phyloP scores from a whole-genome alignment of 2,329 filamentous ascomycete genomes.

The Ophiocordyceps australis region DNA sequence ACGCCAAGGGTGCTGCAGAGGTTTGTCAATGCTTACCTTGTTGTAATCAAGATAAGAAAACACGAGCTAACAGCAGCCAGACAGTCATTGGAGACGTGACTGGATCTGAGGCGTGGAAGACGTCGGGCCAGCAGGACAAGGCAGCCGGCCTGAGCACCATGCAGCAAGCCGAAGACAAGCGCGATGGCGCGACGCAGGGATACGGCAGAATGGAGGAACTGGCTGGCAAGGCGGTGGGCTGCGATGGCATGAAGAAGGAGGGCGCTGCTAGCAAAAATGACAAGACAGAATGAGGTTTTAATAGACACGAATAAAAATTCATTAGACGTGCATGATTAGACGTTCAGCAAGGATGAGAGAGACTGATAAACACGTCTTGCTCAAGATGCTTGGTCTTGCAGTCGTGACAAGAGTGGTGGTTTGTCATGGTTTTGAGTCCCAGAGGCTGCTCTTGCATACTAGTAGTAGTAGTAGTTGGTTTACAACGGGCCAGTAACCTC shows the following conservation, averaged over 20 bases:
- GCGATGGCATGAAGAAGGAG: constrained; percentile 51
- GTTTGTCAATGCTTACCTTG: constrained; percentile 16
- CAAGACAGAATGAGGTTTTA: too few species aligned
- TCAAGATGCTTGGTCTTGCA: too few species aligned
- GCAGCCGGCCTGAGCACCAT: constrained; percentile 40
- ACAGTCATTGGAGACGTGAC: constrained; percentile 41
- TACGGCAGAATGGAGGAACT: constrained; percentile 47
- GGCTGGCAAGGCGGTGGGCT: constrained; percentile 44
- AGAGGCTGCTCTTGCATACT: too few species aligned
- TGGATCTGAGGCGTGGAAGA: constrained; percentile 43
- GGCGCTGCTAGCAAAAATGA: constrained; percentile 30
- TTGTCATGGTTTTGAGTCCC: too few species aligned
- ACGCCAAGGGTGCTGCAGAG: constrained; percentile 49
- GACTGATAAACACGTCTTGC: too few species aligned
- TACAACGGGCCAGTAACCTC: too few species aligned
- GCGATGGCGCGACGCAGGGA: constrained; percentile 33
- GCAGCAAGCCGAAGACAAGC: constrained; percentile 38
- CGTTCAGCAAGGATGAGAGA: too few species aligned
- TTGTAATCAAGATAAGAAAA: too few species aligned
- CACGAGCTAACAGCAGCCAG: constrained; percentile 18
- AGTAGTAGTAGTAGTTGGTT: too few species aligned
- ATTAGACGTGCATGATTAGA: too few species aligned
- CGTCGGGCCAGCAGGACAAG: constrained; percentile 46
- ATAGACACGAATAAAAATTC: too few species aligned
- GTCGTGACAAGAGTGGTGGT: too few species aligned